Evolutionary conservation across 768 basidiomycete species (phyloP).

Genomic region (Amanita rimosa): DNA sequence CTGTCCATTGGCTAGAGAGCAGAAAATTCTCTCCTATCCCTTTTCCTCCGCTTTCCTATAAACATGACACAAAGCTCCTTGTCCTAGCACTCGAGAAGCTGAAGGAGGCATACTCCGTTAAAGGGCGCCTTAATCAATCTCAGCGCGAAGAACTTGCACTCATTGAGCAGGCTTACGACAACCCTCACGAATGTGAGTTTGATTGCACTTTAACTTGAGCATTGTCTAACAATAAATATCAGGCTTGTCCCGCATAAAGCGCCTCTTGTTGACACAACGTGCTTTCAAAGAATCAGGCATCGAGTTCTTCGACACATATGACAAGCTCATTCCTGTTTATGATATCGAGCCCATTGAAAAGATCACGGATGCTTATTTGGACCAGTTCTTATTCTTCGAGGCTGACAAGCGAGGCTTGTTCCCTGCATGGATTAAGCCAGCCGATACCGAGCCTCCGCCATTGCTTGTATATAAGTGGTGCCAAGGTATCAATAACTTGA

Average conservation of each 20-base stretch:
- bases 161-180: slow-evolving; percentile 98
- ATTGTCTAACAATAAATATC: neutral
- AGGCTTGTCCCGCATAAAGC: slow-evolving; percentile 95
- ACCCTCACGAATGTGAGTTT: slow-evolving; percentile 87
- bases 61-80: slow-evolving; percentile 96
- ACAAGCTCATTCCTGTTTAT: slow-evolving; percentile 97
- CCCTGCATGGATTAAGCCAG: slow-evolving; percentile 99
- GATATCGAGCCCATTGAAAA: slow-evolving; percentile 99
- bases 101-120: slow-evolving; percentile 98
- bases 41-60: slow-evolving; percentile 97
- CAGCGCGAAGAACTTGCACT: slow-evolving; percentile 97
- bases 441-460: slow-evolving; percentile 94
- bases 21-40: slow-evolving; percentile 98
- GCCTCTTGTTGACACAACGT: slow-evolving; percentile 89
- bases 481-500: slow-evolving; percentile 98
- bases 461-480: slow-evolving; percentile 99
- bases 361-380: slow-evolving; percentile 98
- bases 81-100: slow-evolving; percentile 96
- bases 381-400: slow-evolving; percentile 98
- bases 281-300: slow-evolving; percentile 99
- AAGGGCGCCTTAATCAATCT: slow-evolving; percentile 91
- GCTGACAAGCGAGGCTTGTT: slow-evolving; percentile 97
- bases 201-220: neutral
- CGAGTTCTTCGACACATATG: slow-evolving; percentile 94
- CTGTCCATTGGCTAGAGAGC: slow-evolving; percentile 97